These are phyloP conservation scores for Globisporangium irregulare DNA, from an alignment of 352 stramenopile species.

Conservation along the genomic window DNA sequence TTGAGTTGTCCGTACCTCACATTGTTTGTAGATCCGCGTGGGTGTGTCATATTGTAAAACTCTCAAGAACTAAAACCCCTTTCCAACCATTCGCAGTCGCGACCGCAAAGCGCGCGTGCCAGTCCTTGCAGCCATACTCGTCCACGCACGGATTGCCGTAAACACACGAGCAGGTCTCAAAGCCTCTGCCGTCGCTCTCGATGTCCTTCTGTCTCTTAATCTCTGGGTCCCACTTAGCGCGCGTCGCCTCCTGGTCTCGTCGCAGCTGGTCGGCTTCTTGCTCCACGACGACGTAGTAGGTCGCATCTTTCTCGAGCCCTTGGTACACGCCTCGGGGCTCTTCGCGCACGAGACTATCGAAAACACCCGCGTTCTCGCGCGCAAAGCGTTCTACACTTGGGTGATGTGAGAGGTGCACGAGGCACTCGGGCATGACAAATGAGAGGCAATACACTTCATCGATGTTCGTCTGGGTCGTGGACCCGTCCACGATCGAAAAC, in stretches of 20 bases:
- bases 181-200: conserved; percentile 59
- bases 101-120: conserved; percentile 80
- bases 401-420: conserved; percentile 62
- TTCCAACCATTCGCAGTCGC: conserved; percentile 89
- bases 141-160: conserved; percentile 90
- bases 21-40: neutral
- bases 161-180: conserved; percentile 87
- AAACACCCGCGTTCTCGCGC: conserved; percentile 42
- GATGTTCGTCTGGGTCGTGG: conserved; percentile 66
- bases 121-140: conserved; percentile 89
- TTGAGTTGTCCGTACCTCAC: neutral
- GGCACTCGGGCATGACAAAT: conserved; percentile 88
- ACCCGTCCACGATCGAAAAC: conserved; percentile 75
- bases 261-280: conserved; percentile 70
- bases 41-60: neutral
- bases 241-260: conserved; percentile 60
- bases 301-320: conserved; percentile 55
- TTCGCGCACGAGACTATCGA: conserved; percentile 64
- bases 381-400: conserved; percentile 50
- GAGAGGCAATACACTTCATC: conserved; percentile 87
- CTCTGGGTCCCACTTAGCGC: conserved; percentile 41
- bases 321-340: conserved; percentile 71
- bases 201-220: conserved; percentile 32
- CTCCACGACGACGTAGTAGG: conserved; percentile 85
- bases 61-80: conserved; percentile 32